Percentiles rank a stretch among this genome's conserved stretches.
Evolutionary conservation across 1,284 basidiomycete genomes (phyloP).

Genomic region (Paramarasmius palmivorus): DNA sequence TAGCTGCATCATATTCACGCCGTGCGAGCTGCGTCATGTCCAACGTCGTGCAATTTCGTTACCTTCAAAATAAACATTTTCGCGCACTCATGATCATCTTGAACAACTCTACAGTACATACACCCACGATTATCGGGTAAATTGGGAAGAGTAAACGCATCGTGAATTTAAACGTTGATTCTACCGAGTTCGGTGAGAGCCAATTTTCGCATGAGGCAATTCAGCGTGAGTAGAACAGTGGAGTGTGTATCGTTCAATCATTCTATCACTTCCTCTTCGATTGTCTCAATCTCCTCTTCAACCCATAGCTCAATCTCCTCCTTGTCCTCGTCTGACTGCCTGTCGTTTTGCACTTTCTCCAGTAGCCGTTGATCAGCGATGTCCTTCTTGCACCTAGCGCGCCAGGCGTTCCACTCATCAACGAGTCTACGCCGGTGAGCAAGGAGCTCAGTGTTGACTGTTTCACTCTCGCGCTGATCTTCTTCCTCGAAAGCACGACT

Average conservation of each 20-base stretch:
- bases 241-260: conserved; percentile 28
- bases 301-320: conserved; percentile 91
- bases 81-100: no score
- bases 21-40: no score
- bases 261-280: conserved; percentile 75
- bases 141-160: no score
- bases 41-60: no score
- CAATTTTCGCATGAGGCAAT: conserved; percentile 15
- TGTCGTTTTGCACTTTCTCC: conserved; percentile 31
- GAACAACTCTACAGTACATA: no score
- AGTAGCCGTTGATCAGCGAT: conserved; percentile 48
- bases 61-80: no score
- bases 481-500: conserved; percentile 95
- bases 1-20: no score
- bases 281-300: conserved; percentile 90
- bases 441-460: conserved; percentile 91
- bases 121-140: no score
- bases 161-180: conserved; percentile 18
- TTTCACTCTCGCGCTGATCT: conserved; percentile 93
- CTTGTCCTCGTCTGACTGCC: conserved; percentile 60
- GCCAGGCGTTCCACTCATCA: conserved; percentile 99
- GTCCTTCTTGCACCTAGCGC: conserved; percentile 60
- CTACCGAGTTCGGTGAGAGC: conserved; percentile 23
- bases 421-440: conserved; percentile 90
- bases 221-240: conserved; percentile 24